Evolutionary conservation across 352 stramenopile genomes (phyloP).

Genomic region (Globisporangium paddicum): DNA sequence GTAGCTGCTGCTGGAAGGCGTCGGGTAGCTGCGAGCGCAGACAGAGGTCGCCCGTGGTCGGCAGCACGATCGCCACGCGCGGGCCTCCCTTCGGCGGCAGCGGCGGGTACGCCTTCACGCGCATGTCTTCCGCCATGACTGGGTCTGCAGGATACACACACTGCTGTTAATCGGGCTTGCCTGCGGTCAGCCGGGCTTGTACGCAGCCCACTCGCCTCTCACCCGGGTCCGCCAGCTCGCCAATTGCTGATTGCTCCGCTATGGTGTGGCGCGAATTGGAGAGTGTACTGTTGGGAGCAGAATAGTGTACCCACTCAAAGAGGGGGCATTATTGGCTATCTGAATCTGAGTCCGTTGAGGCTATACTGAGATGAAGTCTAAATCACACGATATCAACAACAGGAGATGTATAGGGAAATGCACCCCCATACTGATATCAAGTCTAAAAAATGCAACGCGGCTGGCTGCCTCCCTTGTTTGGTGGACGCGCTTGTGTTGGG

Average conservation of each 20-base stretch:
- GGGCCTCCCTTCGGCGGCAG: conserved; percentile 33
- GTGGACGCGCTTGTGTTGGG: neutral
- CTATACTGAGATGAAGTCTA: neutral
- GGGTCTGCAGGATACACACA: neutral
- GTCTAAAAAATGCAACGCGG: too few relatives aligned
- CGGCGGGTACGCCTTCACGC: conserved; percentile 57
- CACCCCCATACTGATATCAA: too few relatives aligned
- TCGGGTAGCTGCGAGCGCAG: conserved; percentile 43
- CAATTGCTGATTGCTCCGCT: neutral
- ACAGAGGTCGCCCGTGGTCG: conserved; percentile 46
- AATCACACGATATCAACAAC: neutral
- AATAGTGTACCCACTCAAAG: neutral
- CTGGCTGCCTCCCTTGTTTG: too few relatives aligned
- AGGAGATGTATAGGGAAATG: neutral
- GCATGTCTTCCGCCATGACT: conserved; percentile 37
- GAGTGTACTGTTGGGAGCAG: neutral
- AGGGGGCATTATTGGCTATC: neutral
- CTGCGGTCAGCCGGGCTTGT: too few relatives aligned
- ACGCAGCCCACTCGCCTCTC: neutral
- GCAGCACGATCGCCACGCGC: conserved; percentile 43
- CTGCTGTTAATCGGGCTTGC: neutral
- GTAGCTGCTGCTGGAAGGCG: conserved; percentile 41
- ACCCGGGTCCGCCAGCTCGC: neutral
- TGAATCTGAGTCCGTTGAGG: neutral
- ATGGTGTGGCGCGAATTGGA: neutral